phyloP scores from a whole-genome alignment of 1,284 basidiomycete species.

The Rhodotorula glutinis region DNA sequence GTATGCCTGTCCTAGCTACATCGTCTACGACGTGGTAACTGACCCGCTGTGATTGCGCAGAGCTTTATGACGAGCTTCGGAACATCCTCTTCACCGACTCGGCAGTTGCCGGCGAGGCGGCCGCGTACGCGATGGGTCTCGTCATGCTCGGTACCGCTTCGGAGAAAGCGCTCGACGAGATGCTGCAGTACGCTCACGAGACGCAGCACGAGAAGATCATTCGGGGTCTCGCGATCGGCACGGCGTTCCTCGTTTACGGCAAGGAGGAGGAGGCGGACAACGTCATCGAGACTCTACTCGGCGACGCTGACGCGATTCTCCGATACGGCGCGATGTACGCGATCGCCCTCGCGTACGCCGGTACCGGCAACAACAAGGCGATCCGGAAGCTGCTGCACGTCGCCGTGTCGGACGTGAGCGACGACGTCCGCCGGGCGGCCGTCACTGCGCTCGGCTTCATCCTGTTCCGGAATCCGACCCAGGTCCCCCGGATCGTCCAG shows the following conservation, averaged over 20 bases:
- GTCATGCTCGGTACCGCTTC: constrained; percentile 90
- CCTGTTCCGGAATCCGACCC: constrained; percentile 88
- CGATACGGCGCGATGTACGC: constrained; percentile 96
- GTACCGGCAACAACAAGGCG: constrained; percentile 87
- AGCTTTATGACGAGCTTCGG: constrained; percentile 86
- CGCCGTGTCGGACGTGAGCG: constrained; percentile 93
- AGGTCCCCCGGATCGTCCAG: constrained; percentile 92
- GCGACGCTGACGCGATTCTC: constrained; percentile 89
- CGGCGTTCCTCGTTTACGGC: constrained; percentile 86
- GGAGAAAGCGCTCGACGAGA: constrained; percentile 75
- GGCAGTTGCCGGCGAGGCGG: constrained; percentile 87
- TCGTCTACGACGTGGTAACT: too few species aligned
- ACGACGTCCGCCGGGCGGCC: constrained; percentile 89
- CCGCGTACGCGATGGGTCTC: constrained; percentile 92
- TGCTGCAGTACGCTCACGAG: constrained; percentile 88
- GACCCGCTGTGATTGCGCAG: too few species aligned
- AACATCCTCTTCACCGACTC: constrained; percentile 84
- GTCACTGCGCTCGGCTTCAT: constrained; percentile 92
- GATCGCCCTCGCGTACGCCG: constrained; percentile 87
- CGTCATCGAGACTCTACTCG: constrained; percentile 68
- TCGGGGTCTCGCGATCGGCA: constrained; percentile 82
- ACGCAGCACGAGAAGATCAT: constrained; percentile 99
- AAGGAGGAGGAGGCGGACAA: constrained; percentile 82
- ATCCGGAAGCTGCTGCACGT: constrained; percentile 86
- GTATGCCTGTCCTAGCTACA: constrained; percentile 47